Conservation (phyloP, 1,284 basidiomycete genomes). For the Peniophora sp. region DNA sequence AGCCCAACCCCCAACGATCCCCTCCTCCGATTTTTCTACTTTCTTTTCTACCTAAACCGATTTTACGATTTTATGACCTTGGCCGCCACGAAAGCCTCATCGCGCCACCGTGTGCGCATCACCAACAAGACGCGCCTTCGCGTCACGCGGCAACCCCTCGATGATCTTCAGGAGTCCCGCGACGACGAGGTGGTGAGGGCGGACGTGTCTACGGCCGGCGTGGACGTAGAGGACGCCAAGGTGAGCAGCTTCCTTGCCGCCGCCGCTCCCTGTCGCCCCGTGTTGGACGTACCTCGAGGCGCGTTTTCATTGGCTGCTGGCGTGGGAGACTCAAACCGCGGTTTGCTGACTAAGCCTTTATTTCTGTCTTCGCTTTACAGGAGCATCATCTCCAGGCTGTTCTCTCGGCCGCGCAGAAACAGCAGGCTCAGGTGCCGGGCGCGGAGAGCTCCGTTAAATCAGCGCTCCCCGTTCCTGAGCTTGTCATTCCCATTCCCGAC, state of each 20-base stretch:
- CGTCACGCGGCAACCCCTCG: conserved; percentile 73
- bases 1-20: not conserved
- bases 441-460: no score
- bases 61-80: not conserved
- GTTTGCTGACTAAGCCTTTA: conserved; percentile 53
- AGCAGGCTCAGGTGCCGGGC: no score
- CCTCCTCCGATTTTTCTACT: not conserved
- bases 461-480: no score
- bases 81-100: not conserved
- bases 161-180: conserved; percentile 64
- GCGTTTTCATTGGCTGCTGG: conserved; percentile 34
- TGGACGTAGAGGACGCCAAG: conserved; percentile 84
- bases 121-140: conserved; percentile 21
- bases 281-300: conserved; percentile 42
- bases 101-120: not conserved
- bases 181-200: conserved; percentile 81
- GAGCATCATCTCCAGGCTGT: conserved; percentile 92
- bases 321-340: conserved; percentile 38
- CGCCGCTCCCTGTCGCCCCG: conserved; percentile 26
- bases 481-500: conserved; percentile 81
- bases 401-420: conserved; percentile 55
- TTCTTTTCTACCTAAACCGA: no score
- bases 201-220: conserved; percentile 42
- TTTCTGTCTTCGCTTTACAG: conserved; percentile 32
- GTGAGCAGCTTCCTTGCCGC: conserved; percentile 46